Evolutionary conservation across 805 yeast species (phyloP).

Genomic region (Candida sphagnicola): DNA sequence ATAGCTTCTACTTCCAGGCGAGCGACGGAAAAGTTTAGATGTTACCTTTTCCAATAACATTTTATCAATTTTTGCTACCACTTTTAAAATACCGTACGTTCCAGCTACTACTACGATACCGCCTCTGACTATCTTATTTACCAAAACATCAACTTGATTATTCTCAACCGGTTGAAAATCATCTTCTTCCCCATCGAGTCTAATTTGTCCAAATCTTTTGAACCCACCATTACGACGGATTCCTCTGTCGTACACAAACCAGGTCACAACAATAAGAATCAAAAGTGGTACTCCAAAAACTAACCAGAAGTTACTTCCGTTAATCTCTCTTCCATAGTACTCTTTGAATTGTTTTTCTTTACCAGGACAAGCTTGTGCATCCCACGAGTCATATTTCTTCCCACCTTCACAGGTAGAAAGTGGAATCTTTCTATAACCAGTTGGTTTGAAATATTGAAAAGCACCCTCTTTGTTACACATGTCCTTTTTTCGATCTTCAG

Average conservation of each 20-base stretch:
- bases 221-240: conserved; percentile 76
- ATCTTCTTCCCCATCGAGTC: conserved; percentile 67
- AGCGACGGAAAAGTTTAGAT: conserved; percentile 28
- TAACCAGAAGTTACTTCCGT: conserved; percentile 49
- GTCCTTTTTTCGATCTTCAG: conserved; percentile 55
- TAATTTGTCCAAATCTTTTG: conserved; percentile 76
- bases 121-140: conserved; percentile 55
- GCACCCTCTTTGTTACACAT: conserved; percentile 55
- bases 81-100: conserved; percentile 28
- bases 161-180: conserved; percentile 58
- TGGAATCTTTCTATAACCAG: conserved; percentile 89
- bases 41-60: conserved; percentile 28
- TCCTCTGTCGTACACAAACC: conserved; percentile 78
- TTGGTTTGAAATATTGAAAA: conserved; percentile 77
- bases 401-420: conserved; percentile 86
- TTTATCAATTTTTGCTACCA: conserved; percentile 30
- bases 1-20: conserved; percentile 37
- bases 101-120: conserved; percentile 50
- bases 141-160: conserved; percentile 53
- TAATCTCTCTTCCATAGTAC: conserved; percentile 50
- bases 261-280: conserved; percentile 49
- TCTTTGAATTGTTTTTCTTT: conserved; percentile 59
- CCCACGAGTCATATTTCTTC: conserved; percentile 59
- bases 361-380: conserved; percentile 82
- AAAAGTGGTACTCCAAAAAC: conserved; percentile 56